A percentile compares a stretch with the other conserved stretches of the same genome.
Evolutionary conservation across 495 filamentous ascomycete genomes (phyloP).

Genomic region (Penicillium cosmopolitanum): DNA sequence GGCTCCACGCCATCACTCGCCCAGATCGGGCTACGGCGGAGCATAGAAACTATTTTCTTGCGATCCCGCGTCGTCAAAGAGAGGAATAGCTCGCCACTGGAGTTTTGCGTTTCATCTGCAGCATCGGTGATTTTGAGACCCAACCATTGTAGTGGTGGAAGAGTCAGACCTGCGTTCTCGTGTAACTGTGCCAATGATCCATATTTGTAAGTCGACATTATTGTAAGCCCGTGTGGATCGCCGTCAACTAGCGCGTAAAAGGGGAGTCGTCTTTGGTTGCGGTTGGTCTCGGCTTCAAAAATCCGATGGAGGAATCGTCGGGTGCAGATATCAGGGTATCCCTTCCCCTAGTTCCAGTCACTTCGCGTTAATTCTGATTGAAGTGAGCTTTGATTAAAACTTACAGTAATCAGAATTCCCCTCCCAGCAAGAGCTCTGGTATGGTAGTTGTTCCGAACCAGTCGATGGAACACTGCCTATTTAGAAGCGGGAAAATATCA

Average conservation of each 20-base stretch:
- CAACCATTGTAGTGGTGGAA: constrained; percentile 69
- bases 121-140: constrained; percentile 71
- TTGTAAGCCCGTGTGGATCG: constrained; percentile 85
- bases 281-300: constrained; percentile 27
- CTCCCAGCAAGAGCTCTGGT: constrained; percentile 50
- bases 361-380: background rate
- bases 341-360: constrained; percentile 63
- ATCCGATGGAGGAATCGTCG: constrained; percentile 61
- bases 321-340: constrained; percentile 87
- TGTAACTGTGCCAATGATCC: constrained; percentile 76
- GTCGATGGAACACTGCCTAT: constrained; percentile 79
- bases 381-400: constrained; percentile 4
- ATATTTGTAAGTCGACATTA: constrained; percentile 84
- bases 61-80: constrained; percentile 66
- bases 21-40: constrained; percentile 57
- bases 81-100: constrained; percentile 47
- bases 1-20: constrained; percentile 50
- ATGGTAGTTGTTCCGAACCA: constrained; percentile 60
- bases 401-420: constrained; percentile 72
- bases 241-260: constrained; percentile 79
- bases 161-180: constrained; percentile 62
- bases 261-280: constrained; percentile 32
- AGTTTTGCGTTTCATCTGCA: constrained; percentile 25
- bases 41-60: constrained; percentile 66
- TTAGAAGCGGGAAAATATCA: constrained; percentile 13